Evolutionary conservation across 345 rosid species (phyloP).

Genomic region (Salix brachista): DNA sequence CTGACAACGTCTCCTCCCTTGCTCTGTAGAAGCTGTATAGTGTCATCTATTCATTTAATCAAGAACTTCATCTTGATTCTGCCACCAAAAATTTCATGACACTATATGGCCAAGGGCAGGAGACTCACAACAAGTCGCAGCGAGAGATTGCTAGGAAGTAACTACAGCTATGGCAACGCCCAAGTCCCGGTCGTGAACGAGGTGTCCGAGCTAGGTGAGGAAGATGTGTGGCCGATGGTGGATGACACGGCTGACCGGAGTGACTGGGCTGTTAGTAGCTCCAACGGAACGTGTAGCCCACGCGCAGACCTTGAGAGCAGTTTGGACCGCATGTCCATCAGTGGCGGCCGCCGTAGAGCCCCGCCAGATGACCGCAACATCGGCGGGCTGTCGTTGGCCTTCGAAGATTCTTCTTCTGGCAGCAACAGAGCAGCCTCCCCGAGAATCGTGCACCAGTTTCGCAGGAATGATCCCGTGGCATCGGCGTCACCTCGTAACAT

Average conservation of each 20-base stretch:
- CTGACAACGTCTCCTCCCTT: background rate
- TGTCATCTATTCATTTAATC: background rate
- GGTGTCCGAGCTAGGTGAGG: constrained; percentile 62
- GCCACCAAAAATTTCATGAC: background rate
- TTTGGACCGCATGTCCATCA: background rate
- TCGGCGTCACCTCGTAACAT: constrained; percentile 32
- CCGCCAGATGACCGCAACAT: constrained; percentile 26
- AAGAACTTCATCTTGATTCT: too few species aligned
- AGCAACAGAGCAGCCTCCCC: constrained; percentile 28
- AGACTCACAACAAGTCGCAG: constrained; percentile 69
- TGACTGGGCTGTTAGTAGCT: constrained; percentile 2
- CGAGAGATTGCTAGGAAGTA: constrained; percentile 56
- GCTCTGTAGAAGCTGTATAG: background rate
- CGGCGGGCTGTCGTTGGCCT: constrained; percentile 72
- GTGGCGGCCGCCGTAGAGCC: constrained; percentile 15
- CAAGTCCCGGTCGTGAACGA: constrained; percentile 17
- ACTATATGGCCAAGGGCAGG: constrained; percentile 63
- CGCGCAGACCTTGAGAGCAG: constrained; percentile 25
- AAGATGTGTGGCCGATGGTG: constrained; percentile 77
- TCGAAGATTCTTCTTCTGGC: constrained; percentile 43
- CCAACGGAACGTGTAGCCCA: constrained; percentile 41
- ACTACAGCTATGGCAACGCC: constrained; percentile 29
- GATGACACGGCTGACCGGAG: constrained; percentile 32
- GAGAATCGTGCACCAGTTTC: constrained; percentile 74
- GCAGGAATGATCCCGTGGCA: constrained; percentile 39